Evolutionary conservation across 1,284 basidiomycete genomes (phyloP).

Genomic region (Exobasidium rhododendri): DNA sequence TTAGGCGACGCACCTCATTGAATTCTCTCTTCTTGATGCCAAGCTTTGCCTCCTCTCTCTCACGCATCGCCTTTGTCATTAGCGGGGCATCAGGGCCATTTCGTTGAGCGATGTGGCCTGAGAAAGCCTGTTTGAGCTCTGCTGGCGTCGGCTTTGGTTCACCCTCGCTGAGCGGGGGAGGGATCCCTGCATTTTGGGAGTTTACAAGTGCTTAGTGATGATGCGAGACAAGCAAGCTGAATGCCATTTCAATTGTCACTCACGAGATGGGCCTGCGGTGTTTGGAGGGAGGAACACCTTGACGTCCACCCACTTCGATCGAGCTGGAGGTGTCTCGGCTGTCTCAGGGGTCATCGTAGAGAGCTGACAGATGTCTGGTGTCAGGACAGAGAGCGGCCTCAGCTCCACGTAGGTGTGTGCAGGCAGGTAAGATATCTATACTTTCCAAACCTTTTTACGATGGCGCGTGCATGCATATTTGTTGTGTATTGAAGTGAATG

Average conservation of each 20-base stretch:
- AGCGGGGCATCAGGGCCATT: constrained; percentile 74
- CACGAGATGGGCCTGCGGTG: constrained; percentile 13
- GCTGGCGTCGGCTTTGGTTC: constrained; percentile 66
- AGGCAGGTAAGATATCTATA: no score
- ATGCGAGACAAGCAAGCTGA: not conserved
- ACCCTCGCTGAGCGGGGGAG: constrained; percentile 17
- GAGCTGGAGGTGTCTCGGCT: not conserved
- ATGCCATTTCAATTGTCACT: not conserved
- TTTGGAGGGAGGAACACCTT: constrained; percentile 11
- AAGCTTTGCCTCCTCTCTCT: constrained; percentile 60
- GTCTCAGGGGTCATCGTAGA: no score
- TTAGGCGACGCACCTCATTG: constrained; percentile 63
- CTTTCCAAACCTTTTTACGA: no score
- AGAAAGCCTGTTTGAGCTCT: constrained; percentile 69
- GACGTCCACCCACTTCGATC: constrained; percentile 6
- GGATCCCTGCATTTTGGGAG: not conserved
- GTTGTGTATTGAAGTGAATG: no score
- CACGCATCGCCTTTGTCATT: constrained; percentile 67
- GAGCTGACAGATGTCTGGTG: no score
- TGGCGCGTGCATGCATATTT: no score
- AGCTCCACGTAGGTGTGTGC: no score
- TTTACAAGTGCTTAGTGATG: not conserved
- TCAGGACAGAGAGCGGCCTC: not conserved
- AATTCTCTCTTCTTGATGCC: constrained; percentile 66
- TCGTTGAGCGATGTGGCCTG: constrained; percentile 64